Conservation (phyloP, 345 rosid genomes). For the Erodium maritimum region DNA sequence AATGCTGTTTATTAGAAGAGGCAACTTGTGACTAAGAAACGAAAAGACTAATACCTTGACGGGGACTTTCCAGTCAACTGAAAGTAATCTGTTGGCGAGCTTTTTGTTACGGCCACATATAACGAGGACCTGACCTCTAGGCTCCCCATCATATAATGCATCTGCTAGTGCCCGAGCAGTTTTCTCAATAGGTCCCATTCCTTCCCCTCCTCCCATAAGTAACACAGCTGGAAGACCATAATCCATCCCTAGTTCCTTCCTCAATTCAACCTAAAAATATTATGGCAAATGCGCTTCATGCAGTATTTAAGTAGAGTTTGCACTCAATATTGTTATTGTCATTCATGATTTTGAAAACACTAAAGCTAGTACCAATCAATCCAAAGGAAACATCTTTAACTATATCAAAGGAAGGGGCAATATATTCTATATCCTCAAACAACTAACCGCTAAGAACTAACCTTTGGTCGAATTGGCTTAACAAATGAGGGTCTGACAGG, state of each 20-base stretch:
- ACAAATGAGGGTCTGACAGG: constrained; percentile 97
- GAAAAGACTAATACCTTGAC: constrained; percentile 45
- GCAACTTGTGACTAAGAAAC: neutral
- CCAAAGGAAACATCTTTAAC: too few species aligned
- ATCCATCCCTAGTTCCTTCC: constrained; percentile 84
- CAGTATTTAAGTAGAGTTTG: neutral
- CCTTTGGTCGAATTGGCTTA: constrained; percentile 90
- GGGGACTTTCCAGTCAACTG: constrained; percentile 78
- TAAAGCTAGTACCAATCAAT: too few species aligned
- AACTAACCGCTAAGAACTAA: constrained; percentile 14
- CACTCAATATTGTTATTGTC: neutral
- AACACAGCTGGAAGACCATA: constrained; percentile 90
- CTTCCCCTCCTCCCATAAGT: constrained; percentile 99
- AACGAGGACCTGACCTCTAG: constrained; percentile 79
- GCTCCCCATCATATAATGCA: constrained; percentile 70
- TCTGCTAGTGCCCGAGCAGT: constrained; percentile 81
- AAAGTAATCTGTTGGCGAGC: constrained; percentile 56
- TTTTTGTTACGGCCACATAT: constrained; percentile 89
- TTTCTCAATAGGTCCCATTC: constrained; percentile 98
- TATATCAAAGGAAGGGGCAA: too few species aligned
- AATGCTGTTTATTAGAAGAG: too few species aligned
- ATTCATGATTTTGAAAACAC: too few species aligned
- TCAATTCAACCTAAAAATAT: constrained; percentile 42
- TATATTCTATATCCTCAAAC: too few species aligned
- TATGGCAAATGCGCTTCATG: neutral